A percentile compares a stretch with the other conserved stretches of the same genome.
Evolutionary conservation across 148 eudicot genomes (phyloP).

Genomic region (Persicaria maculosa): DNA sequence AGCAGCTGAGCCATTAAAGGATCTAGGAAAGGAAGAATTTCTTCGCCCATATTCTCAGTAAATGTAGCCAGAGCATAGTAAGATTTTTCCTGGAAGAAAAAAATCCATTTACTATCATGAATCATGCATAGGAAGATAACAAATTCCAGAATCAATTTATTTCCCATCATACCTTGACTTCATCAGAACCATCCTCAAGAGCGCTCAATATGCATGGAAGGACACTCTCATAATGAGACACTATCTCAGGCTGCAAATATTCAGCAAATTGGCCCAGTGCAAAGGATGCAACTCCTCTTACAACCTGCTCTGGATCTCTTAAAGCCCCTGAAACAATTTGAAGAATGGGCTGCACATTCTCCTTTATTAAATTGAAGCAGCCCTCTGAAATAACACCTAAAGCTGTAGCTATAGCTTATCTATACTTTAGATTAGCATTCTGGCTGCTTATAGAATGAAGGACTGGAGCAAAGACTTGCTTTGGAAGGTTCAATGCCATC

Average conservation of each 20-base stretch:
- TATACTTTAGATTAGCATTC: constrained; percentile 65
- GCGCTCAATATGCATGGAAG: constrained; percentile 84
- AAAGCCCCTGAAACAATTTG: constrained; percentile 81
- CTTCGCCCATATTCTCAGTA: constrained; percentile 93
- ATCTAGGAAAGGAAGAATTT: constrained; percentile 84
- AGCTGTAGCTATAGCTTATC: constrained; percentile 87
- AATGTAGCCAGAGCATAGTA: constrained; percentile 96
- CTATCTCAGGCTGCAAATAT: constrained; percentile 93
- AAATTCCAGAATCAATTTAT: neutral
- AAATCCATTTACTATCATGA: constrained; percentile 10
- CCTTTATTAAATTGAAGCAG: constrained; percentile 70
- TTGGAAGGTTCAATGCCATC: constrained; percentile 79
- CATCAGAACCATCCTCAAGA: constrained; percentile 81
- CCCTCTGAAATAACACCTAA: constrained; percentile 91
- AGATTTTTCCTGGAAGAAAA: constrained; percentile 71
- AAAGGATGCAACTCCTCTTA: constrained; percentile 92
- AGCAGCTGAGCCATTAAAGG: constrained; percentile 84
- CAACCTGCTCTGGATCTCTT: constrained; percentile 94
- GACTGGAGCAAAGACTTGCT: constrained; percentile 74
- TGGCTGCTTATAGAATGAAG: constrained; percentile 69
- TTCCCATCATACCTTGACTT: constrained; percentile 59
- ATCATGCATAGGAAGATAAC: neutral
- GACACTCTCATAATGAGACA: constrained; percentile 77
- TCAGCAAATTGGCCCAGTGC: constrained; percentile 95
- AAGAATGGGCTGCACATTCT: constrained; percentile 63